Conservation (phyloP, 106 monocot species). For the Dendrobium officinale region DNA sequence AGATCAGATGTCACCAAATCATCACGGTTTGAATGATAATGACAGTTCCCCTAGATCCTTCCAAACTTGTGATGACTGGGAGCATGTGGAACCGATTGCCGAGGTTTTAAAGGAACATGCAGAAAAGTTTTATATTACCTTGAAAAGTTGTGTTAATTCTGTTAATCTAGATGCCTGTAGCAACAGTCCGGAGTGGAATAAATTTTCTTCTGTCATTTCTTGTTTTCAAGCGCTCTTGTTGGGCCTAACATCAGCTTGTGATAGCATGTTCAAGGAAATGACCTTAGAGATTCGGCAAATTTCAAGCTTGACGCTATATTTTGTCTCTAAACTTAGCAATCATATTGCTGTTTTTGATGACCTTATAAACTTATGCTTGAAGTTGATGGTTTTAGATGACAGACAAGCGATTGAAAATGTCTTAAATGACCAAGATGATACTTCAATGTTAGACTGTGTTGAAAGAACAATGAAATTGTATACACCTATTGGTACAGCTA, state of each 20-base stretch:
- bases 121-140: constrained; percentile 14
- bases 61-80: constrained; percentile 18
- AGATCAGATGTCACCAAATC: neutral
- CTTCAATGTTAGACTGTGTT: constrained; percentile 7
- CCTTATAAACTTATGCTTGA: constrained; percentile 47
- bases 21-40: neutral
- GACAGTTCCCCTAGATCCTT: neutral
- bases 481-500: constrained; percentile 11
- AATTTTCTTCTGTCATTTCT: constrained; percentile 41
- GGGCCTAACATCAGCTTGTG: constrained; percentile 47
- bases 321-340: constrained; percentile 31
- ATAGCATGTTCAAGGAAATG: constrained; percentile 14
- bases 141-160: constrained; percentile 8
- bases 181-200: constrained; percentile 25
- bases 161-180: constrained; percentile 18
- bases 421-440: neutral
- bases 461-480: constrained; percentile 15
- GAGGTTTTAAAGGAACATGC: constrained; percentile 32
- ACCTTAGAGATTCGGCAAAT: constrained; percentile 3
- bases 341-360: constrained; percentile 42
- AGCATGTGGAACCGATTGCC: constrained; percentile 28
- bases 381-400: constrained; percentile 22
- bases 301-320: constrained; percentile 12
- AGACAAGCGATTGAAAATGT: neutral
- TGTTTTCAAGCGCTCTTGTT: constrained; percentile 73